Evolutionary conservation across 2,329 filamentous ascomycete species (phyloP).

Genomic region (Nothopassalora personata): DNA sequence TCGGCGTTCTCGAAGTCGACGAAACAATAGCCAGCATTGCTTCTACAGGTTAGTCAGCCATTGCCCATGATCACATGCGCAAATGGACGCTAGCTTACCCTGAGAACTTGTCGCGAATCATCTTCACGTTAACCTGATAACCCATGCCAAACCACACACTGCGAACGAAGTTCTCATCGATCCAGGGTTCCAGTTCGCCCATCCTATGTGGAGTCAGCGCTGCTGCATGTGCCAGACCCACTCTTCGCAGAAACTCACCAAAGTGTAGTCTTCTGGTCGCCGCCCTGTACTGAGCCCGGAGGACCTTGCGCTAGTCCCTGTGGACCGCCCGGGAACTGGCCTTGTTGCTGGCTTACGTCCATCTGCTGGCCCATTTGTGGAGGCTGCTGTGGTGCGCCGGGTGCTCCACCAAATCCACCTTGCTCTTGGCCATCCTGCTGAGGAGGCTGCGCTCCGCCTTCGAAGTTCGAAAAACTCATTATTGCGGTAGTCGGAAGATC

Average conservation of each 20-base stretch:
- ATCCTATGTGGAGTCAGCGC: constrained; percentile 61
- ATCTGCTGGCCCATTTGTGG: constrained; percentile 54
- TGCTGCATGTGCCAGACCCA: neutral
- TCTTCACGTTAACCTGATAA: constrained; percentile 96
- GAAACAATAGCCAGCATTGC: constrained; percentile 98
- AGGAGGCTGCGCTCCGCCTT: constrained; percentile 56
- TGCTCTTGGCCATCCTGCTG: constrained; percentile 36
- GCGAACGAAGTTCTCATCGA: constrained; percentile 98
- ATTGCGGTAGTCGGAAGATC: constrained; percentile 26
- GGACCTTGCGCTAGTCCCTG: constrained; percentile 41
- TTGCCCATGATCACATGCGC: neutral
- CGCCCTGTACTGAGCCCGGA: constrained; percentile 31
- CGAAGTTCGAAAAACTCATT: constrained; percentile 65
- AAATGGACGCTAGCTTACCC: constrained; percentile 56
- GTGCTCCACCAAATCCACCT: constrained; percentile 43
- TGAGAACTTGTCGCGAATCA: constrained; percentile 98
- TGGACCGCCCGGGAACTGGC: constrained; percentile 39
- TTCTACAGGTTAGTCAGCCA: constrained; percentile 36
- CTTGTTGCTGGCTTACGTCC: constrained; percentile 45
- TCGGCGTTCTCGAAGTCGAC: constrained; percentile 83
- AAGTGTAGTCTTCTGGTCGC: constrained; percentile 49
- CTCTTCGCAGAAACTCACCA: constrained; percentile 37
- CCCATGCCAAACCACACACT: constrained; percentile 90
- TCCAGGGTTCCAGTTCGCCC: constrained; percentile 98
- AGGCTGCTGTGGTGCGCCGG: constrained; percentile 45